A percentile compares a stretch with the other conserved stretches of the same genome.
These are phyloP conservation scores for Populus deltoides DNA, from an alignment of 345 rosid species.

Conservation along the genomic window DNA sequence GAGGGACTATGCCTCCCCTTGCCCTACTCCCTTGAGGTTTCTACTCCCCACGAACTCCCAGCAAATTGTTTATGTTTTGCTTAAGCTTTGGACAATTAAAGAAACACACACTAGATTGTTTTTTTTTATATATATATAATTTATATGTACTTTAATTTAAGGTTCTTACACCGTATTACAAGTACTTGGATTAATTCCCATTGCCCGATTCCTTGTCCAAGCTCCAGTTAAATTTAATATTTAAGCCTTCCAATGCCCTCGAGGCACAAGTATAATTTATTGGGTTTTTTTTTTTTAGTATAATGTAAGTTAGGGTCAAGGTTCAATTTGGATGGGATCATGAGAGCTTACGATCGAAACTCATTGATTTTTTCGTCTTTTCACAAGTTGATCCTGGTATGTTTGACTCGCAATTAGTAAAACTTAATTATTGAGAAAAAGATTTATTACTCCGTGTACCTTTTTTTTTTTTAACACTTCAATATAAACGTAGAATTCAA, in stretches of 20 bases:
- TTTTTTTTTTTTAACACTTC: no score
- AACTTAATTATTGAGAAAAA: not conserved
- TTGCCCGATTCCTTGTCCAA: slow-evolving; percentile 14
- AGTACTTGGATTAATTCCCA: slow-evolving; percentile 30
- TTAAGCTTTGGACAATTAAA: not conserved
- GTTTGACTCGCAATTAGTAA: not conserved
- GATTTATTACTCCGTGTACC: no score
- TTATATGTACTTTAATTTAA: not conserved
- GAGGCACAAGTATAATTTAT: not conserved
- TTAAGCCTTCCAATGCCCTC: not conserved
- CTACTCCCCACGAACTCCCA: slow-evolving; percentile 36
- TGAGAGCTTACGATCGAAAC: not conserved
- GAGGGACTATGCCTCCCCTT: slow-evolving; percentile 14
- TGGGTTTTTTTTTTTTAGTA: not conserved
- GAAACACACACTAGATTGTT: not conserved
- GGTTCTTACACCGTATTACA: not conserved
- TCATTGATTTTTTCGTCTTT: not conserved
- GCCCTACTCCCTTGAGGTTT: slow-evolving; percentile 40
- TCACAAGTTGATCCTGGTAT: not conserved
- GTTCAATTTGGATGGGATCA: not conserved
- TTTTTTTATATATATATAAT: not conserved
- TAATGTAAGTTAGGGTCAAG: not conserved
- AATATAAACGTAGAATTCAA: no score
- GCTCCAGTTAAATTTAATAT: not conserved
- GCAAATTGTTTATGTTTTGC: not conserved